Conservation (phyloP, 345 rosid genomes). For the Eucalyptus leucophloia region DNA sequence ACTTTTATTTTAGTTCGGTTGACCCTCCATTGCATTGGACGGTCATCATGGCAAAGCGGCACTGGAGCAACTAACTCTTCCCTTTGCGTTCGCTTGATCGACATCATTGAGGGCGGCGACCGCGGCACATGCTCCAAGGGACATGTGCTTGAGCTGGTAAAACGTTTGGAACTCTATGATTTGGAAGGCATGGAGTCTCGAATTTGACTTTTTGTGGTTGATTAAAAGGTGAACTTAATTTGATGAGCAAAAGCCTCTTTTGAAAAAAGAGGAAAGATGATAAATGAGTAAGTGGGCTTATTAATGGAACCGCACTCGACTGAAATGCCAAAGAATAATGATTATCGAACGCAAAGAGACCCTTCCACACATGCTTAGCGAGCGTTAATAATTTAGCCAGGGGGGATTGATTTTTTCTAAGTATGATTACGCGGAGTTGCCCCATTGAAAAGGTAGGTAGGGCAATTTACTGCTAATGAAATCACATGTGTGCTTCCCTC, state of each 20-base stretch:
- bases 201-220: not conserved
- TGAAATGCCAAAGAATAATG: not conserved
- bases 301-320: not conserved
- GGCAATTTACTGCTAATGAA: not conserved
- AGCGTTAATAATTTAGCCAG: not conserved
- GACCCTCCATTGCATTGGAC: not conserved
- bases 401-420: not conserved
- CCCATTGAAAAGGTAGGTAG: not conserved
- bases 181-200: not conserved
- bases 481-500: not conserved
- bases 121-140: not conserved
- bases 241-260: not conserved
- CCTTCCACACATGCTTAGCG: not conserved
- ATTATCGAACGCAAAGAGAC: not conserved
- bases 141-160: not conserved
- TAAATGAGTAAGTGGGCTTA: not conserved
- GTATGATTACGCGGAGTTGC: not conserved
- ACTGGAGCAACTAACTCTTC: not conserved
- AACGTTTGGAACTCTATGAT: not conserved
- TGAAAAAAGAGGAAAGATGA: not conserved
- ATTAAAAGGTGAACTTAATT: not conserved
- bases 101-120: not conserved
- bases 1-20: not conserved
- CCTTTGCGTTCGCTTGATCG: not conserved
- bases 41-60: not conserved